phyloP scores from a whole-genome alignment of 768 basidiomycete genomes.

The Chalciporus pseudorubinellus region DNA sequence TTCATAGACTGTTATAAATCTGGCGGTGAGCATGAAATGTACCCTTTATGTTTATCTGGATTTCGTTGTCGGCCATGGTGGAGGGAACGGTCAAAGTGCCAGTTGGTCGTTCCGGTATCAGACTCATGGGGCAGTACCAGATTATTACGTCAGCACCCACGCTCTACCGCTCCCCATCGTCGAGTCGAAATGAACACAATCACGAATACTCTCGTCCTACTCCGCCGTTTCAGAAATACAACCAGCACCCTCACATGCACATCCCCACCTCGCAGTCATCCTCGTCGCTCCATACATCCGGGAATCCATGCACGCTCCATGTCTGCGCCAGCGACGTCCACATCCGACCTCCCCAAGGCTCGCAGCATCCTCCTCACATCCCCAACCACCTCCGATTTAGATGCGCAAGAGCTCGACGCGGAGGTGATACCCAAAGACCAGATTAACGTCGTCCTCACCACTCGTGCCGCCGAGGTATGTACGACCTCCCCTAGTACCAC shows the following conservation, averaged over 20 bases:
- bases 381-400: constrained; percentile 53
- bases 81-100: constrained; percentile 11
- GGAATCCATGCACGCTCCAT: too few species aligned
- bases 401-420: constrained; percentile 61
- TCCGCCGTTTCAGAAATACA: too few species aligned
- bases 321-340: too few species aligned
- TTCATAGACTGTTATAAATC: neutral
- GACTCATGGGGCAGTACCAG: too few species aligned
- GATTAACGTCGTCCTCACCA: constrained; percentile 59
- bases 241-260: neutral
- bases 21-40: neutral
- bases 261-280: too few species aligned
- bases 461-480: constrained; percentile 72
- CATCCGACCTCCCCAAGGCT: constrained; percentile 39
- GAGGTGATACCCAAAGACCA: constrained; percentile 54
- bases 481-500: too few species aligned
- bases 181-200: too few species aligned
- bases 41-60: constrained; percentile 74
- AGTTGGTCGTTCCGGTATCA: too few species aligned
- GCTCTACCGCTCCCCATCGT: too few species aligned
- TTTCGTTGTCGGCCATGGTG: constrained; percentile 58
- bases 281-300: too few species aligned
- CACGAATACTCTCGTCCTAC: too few species aligned
- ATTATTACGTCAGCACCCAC: too few species aligned
- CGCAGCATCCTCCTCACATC: constrained; percentile 49